Evolutionary conservation across 495 filamentous ascomycete genomes (phyloP).

Genomic region (Tuber indicum): DNA sequence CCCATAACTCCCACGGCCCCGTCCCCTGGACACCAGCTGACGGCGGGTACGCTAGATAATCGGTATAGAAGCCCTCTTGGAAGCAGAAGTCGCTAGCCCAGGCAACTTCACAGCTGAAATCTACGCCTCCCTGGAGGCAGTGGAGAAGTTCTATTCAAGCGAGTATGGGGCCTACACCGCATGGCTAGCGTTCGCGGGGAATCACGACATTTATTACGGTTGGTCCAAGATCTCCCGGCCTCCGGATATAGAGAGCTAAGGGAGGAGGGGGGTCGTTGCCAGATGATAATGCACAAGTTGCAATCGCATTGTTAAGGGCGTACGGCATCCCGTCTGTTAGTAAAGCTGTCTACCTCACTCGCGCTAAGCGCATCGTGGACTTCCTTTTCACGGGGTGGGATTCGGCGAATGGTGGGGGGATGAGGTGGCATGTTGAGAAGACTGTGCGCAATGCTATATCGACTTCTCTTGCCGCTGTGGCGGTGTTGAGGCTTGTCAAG

Average conservation of each 20-base stretch:
- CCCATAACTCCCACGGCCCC: neutral
- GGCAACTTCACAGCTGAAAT: conserved; percentile 25
- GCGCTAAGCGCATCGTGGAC: conserved; percentile 19
- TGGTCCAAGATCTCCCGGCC: neutral
- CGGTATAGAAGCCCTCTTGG: conserved; percentile 33
- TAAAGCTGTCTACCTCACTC: conserved; percentile 25
- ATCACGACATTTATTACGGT: conserved; percentile 39
- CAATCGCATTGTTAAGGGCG: conserved; percentile 33
- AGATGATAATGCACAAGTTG: conserved; percentile 40
- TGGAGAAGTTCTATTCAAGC: conserved; percentile 29
- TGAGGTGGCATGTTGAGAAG: conserved; percentile 34
- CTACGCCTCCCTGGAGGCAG: conserved; percentile 17
- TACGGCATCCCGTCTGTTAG: conserved; percentile 20
- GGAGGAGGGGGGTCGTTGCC: neutral
- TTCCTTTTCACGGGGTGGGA: conserved; percentile 37
- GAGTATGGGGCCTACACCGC: conserved; percentile 30
- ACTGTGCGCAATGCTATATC: conserved; percentile 33
- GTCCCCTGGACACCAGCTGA: neutral
- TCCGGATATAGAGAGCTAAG: neutral
- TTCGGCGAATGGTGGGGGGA: conserved; percentile 26
- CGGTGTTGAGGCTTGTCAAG: conserved; percentile 28
- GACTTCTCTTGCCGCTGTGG: conserved; percentile 36
- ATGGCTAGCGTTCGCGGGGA: conserved; percentile 26
- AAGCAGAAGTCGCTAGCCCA: conserved; percentile 28
- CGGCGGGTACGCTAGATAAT: conserved; percentile 13